phyloP scores from a whole-genome alignment of 2,329 filamentous ascomycete genomes.

The Aspergillus glaucus region DNA sequence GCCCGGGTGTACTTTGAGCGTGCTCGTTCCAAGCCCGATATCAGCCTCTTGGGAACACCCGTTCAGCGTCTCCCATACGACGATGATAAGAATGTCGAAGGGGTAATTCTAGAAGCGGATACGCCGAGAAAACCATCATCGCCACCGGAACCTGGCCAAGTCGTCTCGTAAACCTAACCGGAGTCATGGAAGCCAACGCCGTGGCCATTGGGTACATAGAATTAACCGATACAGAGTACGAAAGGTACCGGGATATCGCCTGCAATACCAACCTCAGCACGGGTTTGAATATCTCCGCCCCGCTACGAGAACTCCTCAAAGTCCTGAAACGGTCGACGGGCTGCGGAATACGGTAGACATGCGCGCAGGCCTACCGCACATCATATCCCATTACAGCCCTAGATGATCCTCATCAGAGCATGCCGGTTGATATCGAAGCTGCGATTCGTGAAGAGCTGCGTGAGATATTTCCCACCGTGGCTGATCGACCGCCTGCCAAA shows the following conservation, averaged over 20 bases:
- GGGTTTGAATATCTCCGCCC: not conserved
- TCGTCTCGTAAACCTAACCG: not conserved
- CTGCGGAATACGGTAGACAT: not conserved
- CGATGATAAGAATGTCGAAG: not conserved
- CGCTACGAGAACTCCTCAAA: not conserved
- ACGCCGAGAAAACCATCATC: not conserved
- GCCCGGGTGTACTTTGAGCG: not conserved
- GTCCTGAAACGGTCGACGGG: not conserved
- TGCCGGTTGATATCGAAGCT: not conserved
- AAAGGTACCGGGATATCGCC: not conserved
- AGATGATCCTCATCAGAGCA: not conserved
- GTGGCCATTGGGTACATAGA: not conserved
- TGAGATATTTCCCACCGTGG: not conserved
- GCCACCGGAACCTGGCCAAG: not conserved
- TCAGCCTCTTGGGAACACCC: not conserved
- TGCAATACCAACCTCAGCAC: not conserved
- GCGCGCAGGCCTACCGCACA: not conserved
- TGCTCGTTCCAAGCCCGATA: not conserved
- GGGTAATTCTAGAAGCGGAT: not conserved
- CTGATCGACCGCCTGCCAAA: not conserved
- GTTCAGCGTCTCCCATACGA: not conserved
- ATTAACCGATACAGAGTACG: not conserved
- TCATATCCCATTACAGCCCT: not conserved
- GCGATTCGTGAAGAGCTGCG: not conserved
- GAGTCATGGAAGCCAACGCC: not conserved